phyloP scores from a whole-genome alignment of 345 rosid genomes.

The Erysimum cheiranthoides region DNA sequence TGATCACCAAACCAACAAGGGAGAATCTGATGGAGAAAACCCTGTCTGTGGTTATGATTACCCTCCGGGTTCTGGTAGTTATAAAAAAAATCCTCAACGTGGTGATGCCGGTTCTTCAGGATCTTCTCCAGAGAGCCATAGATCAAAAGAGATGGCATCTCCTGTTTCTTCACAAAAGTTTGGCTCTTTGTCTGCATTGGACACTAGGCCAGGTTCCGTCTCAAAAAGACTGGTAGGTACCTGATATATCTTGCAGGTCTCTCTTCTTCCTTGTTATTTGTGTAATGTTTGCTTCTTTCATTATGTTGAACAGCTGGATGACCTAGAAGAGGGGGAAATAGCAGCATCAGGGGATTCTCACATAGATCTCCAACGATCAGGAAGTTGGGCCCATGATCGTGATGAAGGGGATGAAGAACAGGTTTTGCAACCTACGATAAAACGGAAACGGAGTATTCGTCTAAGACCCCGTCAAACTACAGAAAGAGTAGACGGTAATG shows the following conservation, averaged over 20 bases:
- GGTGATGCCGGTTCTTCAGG: slow-evolving; percentile 89
- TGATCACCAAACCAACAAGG: slow-evolving; percentile 60
- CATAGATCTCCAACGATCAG: slow-evolving; percentile 87
- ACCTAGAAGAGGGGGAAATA: slow-evolving; percentile 98
- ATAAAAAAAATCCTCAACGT: slow-evolving; percentile 54
- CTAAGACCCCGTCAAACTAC: slow-evolving; percentile 80
- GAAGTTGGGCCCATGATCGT: slow-evolving; percentile 93
- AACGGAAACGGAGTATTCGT: slow-evolving; percentile 95
- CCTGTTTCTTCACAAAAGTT: slow-evolving; percentile 93
- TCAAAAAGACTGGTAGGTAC: slow-evolving; percentile 77
- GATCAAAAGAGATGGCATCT: slow-evolving; percentile 69
- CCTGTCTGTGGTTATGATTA: slow-evolving; percentile 62
- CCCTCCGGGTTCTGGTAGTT: slow-evolving; percentile 57
- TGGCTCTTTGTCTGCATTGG: slow-evolving; percentile 95
- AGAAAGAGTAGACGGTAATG: slow-evolving; percentile 69
- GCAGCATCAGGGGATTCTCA: slow-evolving; percentile 96
- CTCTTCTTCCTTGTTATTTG: slow-evolving; percentile 19
- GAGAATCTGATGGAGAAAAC: slow-evolving; percentile 80
- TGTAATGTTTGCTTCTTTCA: slow-evolving; percentile 37
- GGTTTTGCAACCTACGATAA: slow-evolving; percentile 95
- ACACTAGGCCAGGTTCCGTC: slow-evolving; percentile 84
- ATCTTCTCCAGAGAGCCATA: slow-evolving; percentile 82
- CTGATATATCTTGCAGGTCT: slow-evolving; percentile 34
- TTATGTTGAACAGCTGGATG: slow-evolving; percentile 72
- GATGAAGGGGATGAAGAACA: slow-evolving; percentile 98